A percentile compares a stretch with the other conserved stretches of the same genome.
Conservation (phyloP, 2,329 filamentous ascomycete species). For the Aspergillus chevalieri region DNA sequence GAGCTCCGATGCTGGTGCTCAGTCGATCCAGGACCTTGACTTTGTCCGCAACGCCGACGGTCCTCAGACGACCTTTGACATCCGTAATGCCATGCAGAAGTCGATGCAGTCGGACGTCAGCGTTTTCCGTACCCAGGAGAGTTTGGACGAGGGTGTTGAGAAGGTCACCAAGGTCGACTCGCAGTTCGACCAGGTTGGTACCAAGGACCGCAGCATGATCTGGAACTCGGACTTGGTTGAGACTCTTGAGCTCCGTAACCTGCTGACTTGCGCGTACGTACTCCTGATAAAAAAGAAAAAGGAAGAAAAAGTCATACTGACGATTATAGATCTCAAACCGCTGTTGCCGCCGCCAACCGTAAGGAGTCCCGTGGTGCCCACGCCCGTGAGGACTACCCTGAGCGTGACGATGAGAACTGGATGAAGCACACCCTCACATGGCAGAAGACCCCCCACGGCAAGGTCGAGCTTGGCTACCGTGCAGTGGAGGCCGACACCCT, state of each 20-base stretch:
- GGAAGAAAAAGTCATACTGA: constrained; percentile 8
- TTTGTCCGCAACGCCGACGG: constrained; percentile 76
- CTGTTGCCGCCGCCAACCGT: constrained; percentile 79
- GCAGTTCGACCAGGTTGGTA: constrained; percentile 75
- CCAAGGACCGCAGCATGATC: constrained; percentile 99
- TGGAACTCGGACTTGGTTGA: constrained; percentile 98
- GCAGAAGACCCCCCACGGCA: constrained; percentile 87
- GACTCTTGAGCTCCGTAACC: constrained; percentile 89
- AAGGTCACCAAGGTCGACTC: constrained; percentile 81
- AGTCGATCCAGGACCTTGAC: constrained; percentile 81
- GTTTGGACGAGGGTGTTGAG: constrained; percentile 83
- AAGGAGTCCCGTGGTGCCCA: constrained; percentile 98
- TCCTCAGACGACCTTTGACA: constrained; percentile 78
- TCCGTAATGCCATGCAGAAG: constrained; percentile 92
- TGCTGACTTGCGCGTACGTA: constrained; percentile 91
- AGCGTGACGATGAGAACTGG: constrained; percentile 92
- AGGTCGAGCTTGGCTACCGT: constrained; percentile 81
- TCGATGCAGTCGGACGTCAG: constrained; percentile 96
- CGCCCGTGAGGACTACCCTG: constrained; percentile 92
- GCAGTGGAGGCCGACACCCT: constrained; percentile 74
- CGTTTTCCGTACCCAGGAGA: constrained; percentile 93
- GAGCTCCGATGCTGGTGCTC: constrained; percentile 77
- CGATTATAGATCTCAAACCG: constrained; percentile 69
- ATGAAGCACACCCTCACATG: constrained; percentile 98
- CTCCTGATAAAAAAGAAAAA: constrained; percentile 7